Evolutionary conservation across 768 basidiomycete genomes (phyloP), one percentile per base, ranked within the genome.

Genomic region (Leucocoprinus sp.): DNA sequence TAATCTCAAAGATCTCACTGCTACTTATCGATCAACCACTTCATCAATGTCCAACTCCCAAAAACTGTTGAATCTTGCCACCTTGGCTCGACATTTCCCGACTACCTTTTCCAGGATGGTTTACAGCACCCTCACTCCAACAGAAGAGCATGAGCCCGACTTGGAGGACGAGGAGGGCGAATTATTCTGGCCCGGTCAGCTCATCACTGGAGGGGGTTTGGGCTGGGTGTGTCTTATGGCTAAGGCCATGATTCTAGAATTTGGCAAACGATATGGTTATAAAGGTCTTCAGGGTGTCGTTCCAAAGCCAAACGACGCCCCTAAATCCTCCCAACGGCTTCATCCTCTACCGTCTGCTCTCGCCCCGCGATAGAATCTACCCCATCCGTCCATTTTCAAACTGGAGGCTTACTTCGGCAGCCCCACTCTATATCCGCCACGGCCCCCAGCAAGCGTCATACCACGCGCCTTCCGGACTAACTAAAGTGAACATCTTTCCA

Each of bases 141-240:
- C 70, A 12, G 86, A 90, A 52, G 86, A 90, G 59, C 72, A 82
- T 45, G 84, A 88, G 50, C 82, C 83, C 8, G 86, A 89, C 52
- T 76, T 89, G 43, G 86, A 89, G 59, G 87, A 90, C 54, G 83
- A 87, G 52, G 86, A 87, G 59, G 84, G 86, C 52, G 87, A 89
- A 55, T 67, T 90, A n/a, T 85, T 78, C 57, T 89, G 86, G 87
- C 87, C 86, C 0, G 80, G 80, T 34, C 81, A 85, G 55, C 69
- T 75, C 27, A 67, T 79, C 48, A 82, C 74, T 23, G 84, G 84
- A 34, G 82, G 86, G 60, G 87, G 87, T 39, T 69, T 90, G 23
- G 87, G 82, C 17, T 90, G 87, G 87, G 78, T 88, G n/a, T 89
- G 86, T 60, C 68, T 84, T 22, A 82, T 90, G 78, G 86, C 85